Percentiles rank a stretch among this genome's conserved stretches.
Conservation (phyloP, 176 grass and related monocot genomes). For the Bromus sterilis region DNA sequence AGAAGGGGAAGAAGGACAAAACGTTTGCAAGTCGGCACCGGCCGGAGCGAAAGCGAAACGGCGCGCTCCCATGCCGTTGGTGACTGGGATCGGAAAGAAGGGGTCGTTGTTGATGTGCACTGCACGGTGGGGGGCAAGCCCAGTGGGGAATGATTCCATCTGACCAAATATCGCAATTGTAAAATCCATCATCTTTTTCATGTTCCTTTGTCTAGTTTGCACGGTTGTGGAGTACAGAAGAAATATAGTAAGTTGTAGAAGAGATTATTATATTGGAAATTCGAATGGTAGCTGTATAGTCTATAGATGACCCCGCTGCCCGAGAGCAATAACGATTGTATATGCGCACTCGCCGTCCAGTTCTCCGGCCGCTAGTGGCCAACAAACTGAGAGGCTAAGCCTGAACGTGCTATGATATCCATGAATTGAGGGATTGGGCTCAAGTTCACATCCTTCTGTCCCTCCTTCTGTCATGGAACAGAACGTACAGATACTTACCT, state of each 20-base stretch:
- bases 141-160: slow-evolving; percentile 6
- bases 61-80: neutral
- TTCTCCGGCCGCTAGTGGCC: neutral
- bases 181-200: slow-evolving; percentile 25
- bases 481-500: neutral
- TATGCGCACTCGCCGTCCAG: slow-evolving; percentile 1
- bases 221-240: slow-evolving; percentile 21
- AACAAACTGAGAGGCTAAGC: neutral
- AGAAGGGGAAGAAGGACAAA: neutral
- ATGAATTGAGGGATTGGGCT: neutral
- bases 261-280: slow-evolving; percentile 16
- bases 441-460: neutral
- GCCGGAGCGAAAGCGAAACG: neutral
- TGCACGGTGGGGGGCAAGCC: slow-evolving; percentile 8
- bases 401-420: neutral
- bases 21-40: neutral
- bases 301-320: neutral
- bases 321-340: neutral
- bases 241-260: slow-evolving; percentile 16
- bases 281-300: neutral
- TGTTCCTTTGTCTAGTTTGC: slow-evolving; percentile 4
- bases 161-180: slow-evolving; percentile 45
- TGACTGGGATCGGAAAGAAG: neutral
- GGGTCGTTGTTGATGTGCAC: neutral
- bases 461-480: neutral